These are phyloP conservation scores for Epichloe glyceriae DNA, from an alignment of 2,329 filamentous ascomycete species.

Conservation along the genomic window DNA sequence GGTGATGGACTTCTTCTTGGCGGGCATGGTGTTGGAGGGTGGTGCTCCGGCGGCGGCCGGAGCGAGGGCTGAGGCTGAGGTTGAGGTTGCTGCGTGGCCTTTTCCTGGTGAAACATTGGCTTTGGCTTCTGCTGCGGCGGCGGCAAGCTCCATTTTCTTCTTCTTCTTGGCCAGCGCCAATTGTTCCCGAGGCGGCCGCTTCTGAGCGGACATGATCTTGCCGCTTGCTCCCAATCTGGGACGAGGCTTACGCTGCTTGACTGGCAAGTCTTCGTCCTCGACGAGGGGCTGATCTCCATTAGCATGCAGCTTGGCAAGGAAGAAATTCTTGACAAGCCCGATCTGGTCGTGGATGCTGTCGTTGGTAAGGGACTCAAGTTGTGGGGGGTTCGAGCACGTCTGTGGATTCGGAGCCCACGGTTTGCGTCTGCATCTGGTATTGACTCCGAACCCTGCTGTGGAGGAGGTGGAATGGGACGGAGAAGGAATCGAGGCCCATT, in stretches of 20 bases:
- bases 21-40: slow-evolving; percentile 26
- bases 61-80: slow-evolving; percentile 1
- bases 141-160: slow-evolving; percentile 54
- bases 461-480: slow-evolving; percentile 84
- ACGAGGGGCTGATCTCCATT: slow-evolving; percentile 69
- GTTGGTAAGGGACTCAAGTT: slow-evolving; percentile 64
- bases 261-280: slow-evolving; percentile 88
- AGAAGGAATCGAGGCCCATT: slow-evolving; percentile 74
- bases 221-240: slow-evolving; percentile 57
- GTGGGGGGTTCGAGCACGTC: slow-evolving; percentile 54
- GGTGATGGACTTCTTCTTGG: slow-evolving; percentile 39
- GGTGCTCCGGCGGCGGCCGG: slow-evolving; percentile 8
- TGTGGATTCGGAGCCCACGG: slow-evolving; percentile 43
- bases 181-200: slow-evolving; percentile 70
- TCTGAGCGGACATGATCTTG: slow-evolving; percentile 77
- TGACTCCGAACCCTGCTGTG: slow-evolving; percentile 81
- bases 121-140: slow-evolving; percentile 37
- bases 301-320: slow-evolving; percentile 74
- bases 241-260: slow-evolving; percentile 72
- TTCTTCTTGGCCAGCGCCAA: slow-evolving; percentile 78
- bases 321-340: slow-evolving; percentile 81
- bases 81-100: slow-evolving; percentile 12
- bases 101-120: slow-evolving; percentile 24
- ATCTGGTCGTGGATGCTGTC: slow-evolving; percentile 71
- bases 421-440: slow-evolving; percentile 61